phyloP scores from a whole-genome alignment of 2,329 filamentous ascomycete genomes.

The Fusarium concolor region DNA sequence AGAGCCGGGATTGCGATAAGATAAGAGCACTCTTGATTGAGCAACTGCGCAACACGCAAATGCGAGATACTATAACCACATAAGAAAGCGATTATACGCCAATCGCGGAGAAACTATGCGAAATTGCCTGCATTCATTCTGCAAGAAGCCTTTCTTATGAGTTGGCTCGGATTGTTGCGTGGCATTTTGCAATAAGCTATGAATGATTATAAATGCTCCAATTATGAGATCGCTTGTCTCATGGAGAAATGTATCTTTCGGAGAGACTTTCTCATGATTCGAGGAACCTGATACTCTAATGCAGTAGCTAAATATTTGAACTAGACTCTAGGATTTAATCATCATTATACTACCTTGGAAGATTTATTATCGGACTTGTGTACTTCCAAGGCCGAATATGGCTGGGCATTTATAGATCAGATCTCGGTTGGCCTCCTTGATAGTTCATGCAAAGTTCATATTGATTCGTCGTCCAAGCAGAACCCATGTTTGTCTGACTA shows the following conservation, averaged over 20 bases:
- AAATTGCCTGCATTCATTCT: not conserved
- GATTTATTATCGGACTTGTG: no score
- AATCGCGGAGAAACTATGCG: not conserved
- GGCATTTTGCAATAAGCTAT: not conserved
- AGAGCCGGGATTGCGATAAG: constrained; percentile 30
- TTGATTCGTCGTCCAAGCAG: no score
- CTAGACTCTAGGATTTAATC: no score
- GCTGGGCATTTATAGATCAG: not conserved
- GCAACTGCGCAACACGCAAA: constrained; percentile 32
- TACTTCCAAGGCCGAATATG: not conserved
- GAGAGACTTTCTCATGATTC: not conserved
- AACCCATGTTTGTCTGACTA: not conserved
- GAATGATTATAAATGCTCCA: not conserved
- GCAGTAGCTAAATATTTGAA: not conserved
- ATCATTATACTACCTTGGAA: not conserved
- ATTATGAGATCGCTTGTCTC: no score
- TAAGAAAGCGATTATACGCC: constrained; percentile 20
- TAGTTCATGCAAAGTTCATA: no score
- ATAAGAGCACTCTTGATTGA: constrained; percentile 25
- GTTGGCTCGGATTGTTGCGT: not conserved
- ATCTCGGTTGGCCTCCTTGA: not conserved
- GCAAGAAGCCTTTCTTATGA: not conserved
- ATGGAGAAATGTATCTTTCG: not conserved
- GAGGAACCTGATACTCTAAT: not conserved
- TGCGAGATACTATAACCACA: constrained; percentile 15